These are phyloP conservation scores for Marasmius sp. DNA, from an alignment of 1,284 basidiomycete genomes.

Conservation along the genomic window DNA sequence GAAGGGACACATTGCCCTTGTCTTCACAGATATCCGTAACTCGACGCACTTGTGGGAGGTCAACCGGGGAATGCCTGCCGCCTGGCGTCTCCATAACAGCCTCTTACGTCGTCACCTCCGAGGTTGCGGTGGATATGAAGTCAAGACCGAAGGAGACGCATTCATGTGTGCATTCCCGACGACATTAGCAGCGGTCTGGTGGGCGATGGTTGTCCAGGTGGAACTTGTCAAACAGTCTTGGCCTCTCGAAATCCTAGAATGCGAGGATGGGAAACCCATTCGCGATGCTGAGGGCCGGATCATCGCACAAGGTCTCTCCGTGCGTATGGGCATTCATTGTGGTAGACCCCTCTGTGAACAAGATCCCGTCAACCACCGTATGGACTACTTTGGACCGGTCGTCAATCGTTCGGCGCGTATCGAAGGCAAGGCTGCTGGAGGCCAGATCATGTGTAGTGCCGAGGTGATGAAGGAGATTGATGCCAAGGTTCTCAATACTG, in stretches of 20 bases:
- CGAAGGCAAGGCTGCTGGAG: slow-evolving; percentile 82
- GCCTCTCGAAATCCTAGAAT: slow-evolving; percentile 94
- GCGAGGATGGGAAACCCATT: slow-evolving; percentile 87
- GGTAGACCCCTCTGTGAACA: slow-evolving; percentile 90
- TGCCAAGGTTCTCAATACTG: slow-evolving; percentile 56
- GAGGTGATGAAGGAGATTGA: slow-evolving; percentile 89
- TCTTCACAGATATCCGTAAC: slow-evolving; percentile 98
- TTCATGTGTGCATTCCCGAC: slow-evolving; percentile 99
- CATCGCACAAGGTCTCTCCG: slow-evolving; percentile 87
- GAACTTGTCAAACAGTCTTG: slow-evolving; percentile 86
- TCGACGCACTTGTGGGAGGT: slow-evolving; percentile 98
- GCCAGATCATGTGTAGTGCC: slow-evolving; percentile 92
- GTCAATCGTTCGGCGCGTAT: slow-evolving; percentile 93
- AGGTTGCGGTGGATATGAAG: slow-evolving; percentile 95
- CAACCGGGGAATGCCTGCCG: slow-evolving; percentile 94
- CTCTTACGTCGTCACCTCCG: slow-evolving; percentile 87
- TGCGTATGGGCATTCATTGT: slow-evolving; percentile 98
- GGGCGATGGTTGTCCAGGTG: slow-evolving; percentile 89
- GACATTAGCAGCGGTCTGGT: slow-evolving; percentile 85
- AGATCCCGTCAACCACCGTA: slow-evolving; percentile 92
- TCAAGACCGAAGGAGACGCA: slow-evolving; percentile 99
- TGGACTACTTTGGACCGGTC: slow-evolving; percentile 97
- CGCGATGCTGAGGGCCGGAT: slow-evolving; percentile 70
- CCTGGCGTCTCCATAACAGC: slow-evolving; percentile 91
- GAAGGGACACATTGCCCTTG: slow-evolving; percentile 87